Conservation (phyloP, 805 yeast species). For the Pichia cephalocereana region DNA sequence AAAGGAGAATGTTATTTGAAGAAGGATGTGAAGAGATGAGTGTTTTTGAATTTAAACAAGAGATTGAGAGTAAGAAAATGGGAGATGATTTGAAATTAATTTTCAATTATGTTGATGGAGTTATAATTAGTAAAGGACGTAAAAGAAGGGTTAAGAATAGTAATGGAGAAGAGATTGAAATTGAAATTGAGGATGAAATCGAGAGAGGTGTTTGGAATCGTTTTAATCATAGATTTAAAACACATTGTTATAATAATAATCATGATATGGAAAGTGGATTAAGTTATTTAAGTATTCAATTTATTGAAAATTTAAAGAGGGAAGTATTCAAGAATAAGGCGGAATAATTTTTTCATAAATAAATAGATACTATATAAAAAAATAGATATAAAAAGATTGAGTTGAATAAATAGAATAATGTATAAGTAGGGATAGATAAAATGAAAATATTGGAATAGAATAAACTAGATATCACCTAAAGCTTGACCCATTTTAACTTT, state of each 20-base stretch:
- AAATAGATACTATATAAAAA: too few species aligned
- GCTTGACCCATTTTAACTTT: slow-evolving; percentile 78
- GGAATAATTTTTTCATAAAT: too few species aligned
- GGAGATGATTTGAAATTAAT: slow-evolving; percentile 48
- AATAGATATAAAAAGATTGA: too few species aligned
- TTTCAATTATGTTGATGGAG: slow-evolving; percentile 50
- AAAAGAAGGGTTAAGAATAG: background rate
- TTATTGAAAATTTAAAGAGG: slow-evolving; percentile 44
- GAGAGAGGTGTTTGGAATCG: background rate
- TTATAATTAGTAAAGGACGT: slow-evolving; percentile 7
- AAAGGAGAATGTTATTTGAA: slow-evolving; percentile 11
- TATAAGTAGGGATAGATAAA: background rate
- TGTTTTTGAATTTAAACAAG: slow-evolving; percentile 47
- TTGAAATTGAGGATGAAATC: background rate
- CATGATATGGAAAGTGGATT: slow-evolving; percentile 17
- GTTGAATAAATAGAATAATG: background rate
- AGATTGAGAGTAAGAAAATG: slow-evolving; percentile 34
- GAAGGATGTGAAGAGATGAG: slow-evolving; percentile 15
- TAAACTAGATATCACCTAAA: slow-evolving; percentile 37
- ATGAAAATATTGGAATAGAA: background rate
- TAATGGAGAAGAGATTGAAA: background rate
- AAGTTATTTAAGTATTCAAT: slow-evolving; percentile 39
- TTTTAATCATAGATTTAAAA: too few species aligned
- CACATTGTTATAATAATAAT: too few species aligned
- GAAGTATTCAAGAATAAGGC: slow-evolving; percentile 26